Percentiles rank a stretch among this genome's conserved stretches.
phyloP scores from a whole-genome alignment of 2,329 filamentous ascomycete genomes.

The Alternaria angustiovoidea region DNA sequence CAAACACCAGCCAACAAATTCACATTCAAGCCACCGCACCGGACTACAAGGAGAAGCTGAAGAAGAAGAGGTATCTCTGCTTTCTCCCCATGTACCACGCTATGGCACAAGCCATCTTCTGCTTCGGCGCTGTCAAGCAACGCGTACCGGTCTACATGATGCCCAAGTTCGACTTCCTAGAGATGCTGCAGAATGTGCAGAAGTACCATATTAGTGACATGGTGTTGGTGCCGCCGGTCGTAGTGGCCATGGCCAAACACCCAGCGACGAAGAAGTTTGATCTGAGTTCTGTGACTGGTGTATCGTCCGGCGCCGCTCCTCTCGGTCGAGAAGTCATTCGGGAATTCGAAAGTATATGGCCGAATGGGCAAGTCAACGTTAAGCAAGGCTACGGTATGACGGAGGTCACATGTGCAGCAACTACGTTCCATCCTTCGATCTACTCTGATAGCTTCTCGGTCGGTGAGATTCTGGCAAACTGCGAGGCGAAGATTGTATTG shows the following conservation, averaged over 20 bases:
- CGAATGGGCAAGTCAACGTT: constrained; percentile 58
- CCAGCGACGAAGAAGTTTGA: constrained; percentile 72
- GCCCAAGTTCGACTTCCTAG: constrained; percentile 76
- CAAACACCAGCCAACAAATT: constrained; percentile 72
- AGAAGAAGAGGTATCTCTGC: constrained; percentile 62
- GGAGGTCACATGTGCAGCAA: constrained; percentile 75
- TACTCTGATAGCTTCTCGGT: constrained; percentile 60
- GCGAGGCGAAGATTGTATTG: constrained; percentile 70
- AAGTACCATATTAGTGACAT: constrained; percentile 73
- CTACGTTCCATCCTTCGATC: constrained; percentile 68
- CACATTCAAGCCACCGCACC: constrained; percentile 57
- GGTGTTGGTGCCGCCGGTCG: constrained; percentile 75
- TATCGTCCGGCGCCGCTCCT: constrained; percentile 75
- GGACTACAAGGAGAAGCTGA: constrained; percentile 57
- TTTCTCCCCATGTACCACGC: constrained; percentile 71
- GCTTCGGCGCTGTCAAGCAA: constrained; percentile 65
- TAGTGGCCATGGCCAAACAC: constrained; percentile 76
- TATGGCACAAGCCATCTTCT: constrained; percentile 71
- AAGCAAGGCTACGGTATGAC: constrained; percentile 91
- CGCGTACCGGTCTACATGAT: constrained; percentile 79
- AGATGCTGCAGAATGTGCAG: constrained; percentile 74
- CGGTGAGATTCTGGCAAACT: constrained; percentile 74
- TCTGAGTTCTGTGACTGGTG: constrained; percentile 67
- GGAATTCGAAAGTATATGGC: constrained; percentile 67
- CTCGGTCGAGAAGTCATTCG: constrained; percentile 52